Evolutionary conservation across 805 yeast species (phyloP), one percentile per base, ranked within the genome.

Genomic region (Hemisphaericaspora nanyangensis): DNA sequence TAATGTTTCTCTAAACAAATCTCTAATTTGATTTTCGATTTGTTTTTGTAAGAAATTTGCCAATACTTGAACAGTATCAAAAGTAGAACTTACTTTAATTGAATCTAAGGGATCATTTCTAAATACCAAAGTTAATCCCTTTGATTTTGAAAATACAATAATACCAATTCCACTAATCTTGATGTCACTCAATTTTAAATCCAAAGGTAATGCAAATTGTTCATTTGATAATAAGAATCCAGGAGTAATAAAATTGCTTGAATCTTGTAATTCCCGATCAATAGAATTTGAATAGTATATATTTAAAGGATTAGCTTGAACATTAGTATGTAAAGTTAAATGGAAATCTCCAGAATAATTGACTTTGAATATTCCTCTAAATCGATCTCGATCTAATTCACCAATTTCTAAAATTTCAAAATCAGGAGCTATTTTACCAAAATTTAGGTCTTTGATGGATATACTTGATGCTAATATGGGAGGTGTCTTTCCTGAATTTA

Each of bases 81-180:
- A 88, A n/a, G 95, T 82, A 5, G 95, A 85, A 45, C 81, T 78
- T 11, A 88, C 95, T 50, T 79, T 80, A 45, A 88, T 87, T 16
- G 81, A 76, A 49, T 87, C 95, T 40, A 88, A 68, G 0, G 96
- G 96, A 59, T 88, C 96, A 59, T 88, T 88, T 50, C 90, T 76
- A 63, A 88, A 88, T 22, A 88, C 96, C 29, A 88, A 65, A 0
- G 96, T 88, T 40, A 88, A 70, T 1, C 96, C 96, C 53, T 86
- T 86, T 3, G 84, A 72, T 51, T 85, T 82, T 20, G 84, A 78
- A 56, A 85, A 88, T 3, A 88, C 96, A 45, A 87, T 79, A 38
- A 88, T 83, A 17, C 90, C 88, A 43, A 89, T 88, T 1, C 95
- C 93, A 40, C 81, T 77, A 37, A 88, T 69, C 49, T 74, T 72